Evolutionary conservation across 2,329 filamentous ascomycete species (phyloP).

Genomic region (Neonectria ditissima): DNA sequence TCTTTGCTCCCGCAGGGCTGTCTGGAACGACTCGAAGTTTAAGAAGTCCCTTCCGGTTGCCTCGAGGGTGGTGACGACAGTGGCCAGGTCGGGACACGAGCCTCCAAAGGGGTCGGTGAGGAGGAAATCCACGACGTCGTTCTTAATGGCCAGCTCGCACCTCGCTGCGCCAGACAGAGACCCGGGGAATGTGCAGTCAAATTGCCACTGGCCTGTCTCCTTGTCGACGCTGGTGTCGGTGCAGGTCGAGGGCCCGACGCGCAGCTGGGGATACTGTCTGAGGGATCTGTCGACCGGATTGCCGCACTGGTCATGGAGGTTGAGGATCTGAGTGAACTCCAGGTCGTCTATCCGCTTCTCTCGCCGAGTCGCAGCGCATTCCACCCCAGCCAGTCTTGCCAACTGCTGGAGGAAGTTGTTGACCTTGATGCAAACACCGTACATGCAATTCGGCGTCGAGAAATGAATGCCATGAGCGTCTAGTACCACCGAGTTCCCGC

Average conservation of each 20-base stretch:
- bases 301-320: conserved; percentile 52
- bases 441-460: conserved; percentile 48
- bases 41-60: conserved; percentile 46
- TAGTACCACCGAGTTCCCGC: conserved; percentile 49
- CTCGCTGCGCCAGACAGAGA: conserved; percentile 43
- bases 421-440: conserved; percentile 49
- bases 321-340: conserved; percentile 49
- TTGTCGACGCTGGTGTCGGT: conserved; percentile 44
- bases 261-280: conserved; percentile 47
- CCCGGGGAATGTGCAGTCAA: conserved; percentile 53
- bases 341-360: conserved; percentile 42
- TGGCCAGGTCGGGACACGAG: conserved; percentile 50
- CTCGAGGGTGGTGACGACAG: conserved; percentile 50
- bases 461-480: conserved; percentile 51
- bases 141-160: conserved; percentile 50
- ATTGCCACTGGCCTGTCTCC: conserved; percentile 48
- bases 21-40: conserved; percentile 40
- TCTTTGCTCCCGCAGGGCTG: conserved; percentile 43
- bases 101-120: conserved; percentile 51
- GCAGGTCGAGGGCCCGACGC: conserved; percentile 49
- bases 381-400: conserved; percentile 45
- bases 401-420: conserved; percentile 51
- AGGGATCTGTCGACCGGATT: conserved; percentile 43
- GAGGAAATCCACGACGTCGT: conserved; percentile 50
- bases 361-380: conserved; percentile 43